phyloP scores from a whole-genome alignment of 768 basidiomycete genomes.

The Coprinopsis strossmayeri region DNA sequence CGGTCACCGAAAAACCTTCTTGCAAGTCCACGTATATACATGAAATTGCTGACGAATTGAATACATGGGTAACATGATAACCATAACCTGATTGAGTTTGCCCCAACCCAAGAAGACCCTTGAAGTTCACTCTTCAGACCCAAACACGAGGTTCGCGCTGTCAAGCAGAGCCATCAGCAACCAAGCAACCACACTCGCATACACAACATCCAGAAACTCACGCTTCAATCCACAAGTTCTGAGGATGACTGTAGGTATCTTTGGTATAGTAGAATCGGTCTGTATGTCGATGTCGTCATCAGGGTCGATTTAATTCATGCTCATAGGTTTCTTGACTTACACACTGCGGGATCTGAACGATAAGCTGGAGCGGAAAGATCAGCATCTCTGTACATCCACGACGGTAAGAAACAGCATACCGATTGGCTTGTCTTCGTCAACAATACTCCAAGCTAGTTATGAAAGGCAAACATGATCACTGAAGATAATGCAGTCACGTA shows the following conservation, averaged over 20 bases:
- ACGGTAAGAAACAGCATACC: not conserved
- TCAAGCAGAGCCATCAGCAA: too few species aligned
- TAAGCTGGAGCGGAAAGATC: not conserved
- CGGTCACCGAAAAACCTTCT: too few species aligned
- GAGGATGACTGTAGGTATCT: constrained; percentile 1
- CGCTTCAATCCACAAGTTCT: constrained; percentile 4
- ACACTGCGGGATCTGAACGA: not conserved
- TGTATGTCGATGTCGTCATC: too few species aligned
- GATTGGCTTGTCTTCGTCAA: not conserved
- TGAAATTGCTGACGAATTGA: too few species aligned
- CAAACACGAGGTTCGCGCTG: constrained; percentile 1
- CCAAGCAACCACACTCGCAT: too few species aligned
- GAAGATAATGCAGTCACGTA: too few species aligned
- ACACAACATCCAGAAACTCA: not conserved
- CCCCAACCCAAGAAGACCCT: too few species aligned
- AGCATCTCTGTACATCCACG: not conserved
- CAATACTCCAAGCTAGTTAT: not conserved
- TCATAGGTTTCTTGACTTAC: not conserved
- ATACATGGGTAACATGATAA: too few species aligned
- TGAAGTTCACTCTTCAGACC: not conserved
- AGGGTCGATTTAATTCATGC: not conserved
- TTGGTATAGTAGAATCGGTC: constrained; percentile 2
- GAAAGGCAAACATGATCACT: too few species aligned
- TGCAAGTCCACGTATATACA: too few species aligned
- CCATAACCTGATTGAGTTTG: too few species aligned